Base-by-base conservation (phyloP, 331 rosid genomes). In the Stylosanthes scabra region DNA sequence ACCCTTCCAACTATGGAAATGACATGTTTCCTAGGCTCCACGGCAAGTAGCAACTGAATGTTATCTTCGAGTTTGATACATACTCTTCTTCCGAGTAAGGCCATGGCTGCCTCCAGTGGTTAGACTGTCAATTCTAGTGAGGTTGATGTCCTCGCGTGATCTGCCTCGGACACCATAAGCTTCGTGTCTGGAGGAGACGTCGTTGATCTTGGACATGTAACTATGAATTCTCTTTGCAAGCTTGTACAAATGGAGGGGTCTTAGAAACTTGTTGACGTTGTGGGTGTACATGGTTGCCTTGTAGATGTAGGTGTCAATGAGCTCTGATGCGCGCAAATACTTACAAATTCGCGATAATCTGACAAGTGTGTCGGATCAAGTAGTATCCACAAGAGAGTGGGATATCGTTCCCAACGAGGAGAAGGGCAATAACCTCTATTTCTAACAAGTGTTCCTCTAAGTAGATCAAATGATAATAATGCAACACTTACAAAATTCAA, bases 1-100 rank as follows among this genome's bases (percentile, higher is more conserved):
- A 60, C 86, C 86, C 16, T 83, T 1, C 86, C 86, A 70, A 83
- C 81, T 20, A 83, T 66, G n/a, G 86, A 83, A 70, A 83, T 83
- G 59, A 79, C 83, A 10, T 71, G 72, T 1, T 68, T 58, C n/a
- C 68, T 66, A 6, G 68, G n/a, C 8, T 78, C 83, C 71, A 20
- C 0, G 0, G 63, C 20, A 59, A 78, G 59, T n/a, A 79, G 62
- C 3, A 45, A 15, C 20, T 9, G 79, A 50, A 70, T 65, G 74
- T 75, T 73, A 55, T 79, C 86, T 46, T 79, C 67, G 5, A 79
- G 83, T 63, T 83, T 83, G 61, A 83, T 76, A 83, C 76, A 71
- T 49, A 83, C 69, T 83, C 86, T 73, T 79, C 86, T 29, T 83
- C 86, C 0, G 83, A 52, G 41, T 55, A 59, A 1, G 72, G 76